These are phyloP conservation scores for Eimeria brunetti DNA, from an alignment of 169 alveolate species.

Conservation along the genomic window DNA sequence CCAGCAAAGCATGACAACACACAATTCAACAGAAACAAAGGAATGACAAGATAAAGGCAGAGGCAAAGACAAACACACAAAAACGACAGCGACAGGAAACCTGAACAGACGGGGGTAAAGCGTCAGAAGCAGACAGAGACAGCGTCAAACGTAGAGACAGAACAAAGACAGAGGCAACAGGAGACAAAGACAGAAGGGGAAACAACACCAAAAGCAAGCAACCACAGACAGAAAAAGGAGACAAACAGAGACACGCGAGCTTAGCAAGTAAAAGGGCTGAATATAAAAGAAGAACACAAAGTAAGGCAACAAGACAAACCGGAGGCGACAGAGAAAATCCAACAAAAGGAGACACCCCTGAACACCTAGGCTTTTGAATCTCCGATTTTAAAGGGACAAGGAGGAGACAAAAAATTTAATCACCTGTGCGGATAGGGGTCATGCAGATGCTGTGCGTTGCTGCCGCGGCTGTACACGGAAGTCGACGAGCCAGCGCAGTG, in stretches of 20 bases:
- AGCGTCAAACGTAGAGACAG: too few relatives aligned
- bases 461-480: conserved; percentile 69
- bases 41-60: too few relatives aligned
- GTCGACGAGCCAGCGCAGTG: conserved; percentile 22
- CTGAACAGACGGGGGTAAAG: too few relatives aligned
- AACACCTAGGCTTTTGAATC: too few relatives aligned
- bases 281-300: not conserved
- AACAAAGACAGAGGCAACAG: not conserved
- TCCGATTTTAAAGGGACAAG: too few relatives aligned
- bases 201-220: not conserved
- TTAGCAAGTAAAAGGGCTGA: not conserved
- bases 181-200: not conserved
- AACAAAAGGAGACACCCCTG: too few relatives aligned
- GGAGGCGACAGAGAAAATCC: not conserved
- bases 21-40: too few relatives aligned
- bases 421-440: conserved; percentile 76
- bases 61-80: too few relatives aligned
- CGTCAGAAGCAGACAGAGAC: too few relatives aligned
- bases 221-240: not conserved
- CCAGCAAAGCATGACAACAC: too few relatives aligned
- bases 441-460: conserved; percentile 60
- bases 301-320: not conserved
- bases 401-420: too few relatives aligned
- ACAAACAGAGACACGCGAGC: not conserved
- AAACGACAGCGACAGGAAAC: too few relatives aligned